Base-by-base conservation (phyloP, 441 rosid species). In the Pelargonium fulgidum region DNA sequence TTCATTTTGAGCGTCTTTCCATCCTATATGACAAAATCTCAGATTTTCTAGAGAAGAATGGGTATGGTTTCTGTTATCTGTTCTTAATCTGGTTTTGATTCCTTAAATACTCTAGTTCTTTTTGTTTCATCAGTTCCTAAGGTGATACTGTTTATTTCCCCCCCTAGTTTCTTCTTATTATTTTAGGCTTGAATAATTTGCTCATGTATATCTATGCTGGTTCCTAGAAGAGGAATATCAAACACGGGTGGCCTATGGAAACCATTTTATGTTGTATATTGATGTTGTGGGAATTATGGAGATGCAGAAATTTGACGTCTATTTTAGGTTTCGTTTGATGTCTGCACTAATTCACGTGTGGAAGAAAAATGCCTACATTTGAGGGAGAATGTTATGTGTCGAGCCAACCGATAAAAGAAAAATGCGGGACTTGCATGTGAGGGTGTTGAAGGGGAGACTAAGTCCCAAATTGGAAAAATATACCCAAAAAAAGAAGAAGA, bases 1-100 rank as follows among this genome's bases (percentile, higher is more conserved):
- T 92, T 79, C 98, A 89, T 80, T 95, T 95, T 84, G 98, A 95
- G 89, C 93, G 87, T 67, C 92, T 95, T 69, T 88, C 99, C 50
- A 83, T 88, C 82, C 96, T 95, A 22, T 90, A 90, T 71, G 98
- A 90, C 14, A 89, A 92, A 85, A 89, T 95, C 16, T 90, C 78
- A 81, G 86, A 81, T 80, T 95, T 92, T 77, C 92, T 95, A 24
- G 96, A 89, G 42, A 81, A 84, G 78, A 87, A 84, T 74, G 95
- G 95, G 98, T 95, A 88, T 64, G 85, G n/a, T 67, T 67, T 71
- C 68, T n/a, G 62, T 64, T 42, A 26, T 36, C 45, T 68, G 22
- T 17, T 67, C 16, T 20, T 16, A 62, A 69, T 0, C 0, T 44
- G 64, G 7, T 29, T 68, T 54, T 24, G 54, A 36, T 36, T 36